Percentiles rank a stretch among this genome's conserved stretches.
These are phyloP conservation scores for Fomitopsis schrenkii DNA, from an alignment of 1,284 basidiomycete genomes.

Conservation along the genomic window DNA sequence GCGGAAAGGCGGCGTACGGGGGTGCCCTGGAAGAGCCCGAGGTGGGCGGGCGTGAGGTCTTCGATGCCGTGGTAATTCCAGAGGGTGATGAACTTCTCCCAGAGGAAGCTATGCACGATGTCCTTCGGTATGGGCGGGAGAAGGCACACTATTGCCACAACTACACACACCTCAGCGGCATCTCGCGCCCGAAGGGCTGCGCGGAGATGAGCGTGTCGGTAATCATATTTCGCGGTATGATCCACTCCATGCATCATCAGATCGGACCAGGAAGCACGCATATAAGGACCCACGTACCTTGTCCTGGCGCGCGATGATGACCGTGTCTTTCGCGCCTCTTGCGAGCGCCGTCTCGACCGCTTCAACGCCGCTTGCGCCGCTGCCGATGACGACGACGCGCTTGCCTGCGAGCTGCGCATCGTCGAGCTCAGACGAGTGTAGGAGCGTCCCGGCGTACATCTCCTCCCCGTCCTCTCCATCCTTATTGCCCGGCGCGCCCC, in stretches of 20 bases:
- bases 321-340: conserved; percentile 40
- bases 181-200: conserved; percentile 57
- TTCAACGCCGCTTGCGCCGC: conserved; percentile 59
- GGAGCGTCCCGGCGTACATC: conserved; percentile 38
- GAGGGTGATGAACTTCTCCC: conserved; percentile 44
- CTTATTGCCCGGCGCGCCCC: conserved; percentile 6
- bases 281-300: conserved; percentile 20
- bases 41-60: conserved; percentile 38
- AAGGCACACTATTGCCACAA: not conserved
- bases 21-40: conserved; percentile 46
- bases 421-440: conserved; percentile 53
- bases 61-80: conserved; percentile 53
- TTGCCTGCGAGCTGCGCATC: conserved; percentile 39
- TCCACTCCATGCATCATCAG: conserved; percentile 35
- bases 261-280: not conserved
- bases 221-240: conserved; percentile 52
- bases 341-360: conserved; percentile 51
- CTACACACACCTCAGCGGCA: conserved; percentile 38
- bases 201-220: conserved; percentile 50
- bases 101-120: conserved; percentile 36
- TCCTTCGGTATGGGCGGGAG: not conserved
- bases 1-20: conserved; percentile 27
- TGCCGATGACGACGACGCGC: conserved; percentile 49
- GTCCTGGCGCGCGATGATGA: conserved; percentile 42
- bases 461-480: conserved; percentile 17